Evolutionary conservation across 768 basidiomycete species (phyloP), one percentile per base, ranked within the genome.

Genomic region (Kwoniella botswanensis): DNA sequence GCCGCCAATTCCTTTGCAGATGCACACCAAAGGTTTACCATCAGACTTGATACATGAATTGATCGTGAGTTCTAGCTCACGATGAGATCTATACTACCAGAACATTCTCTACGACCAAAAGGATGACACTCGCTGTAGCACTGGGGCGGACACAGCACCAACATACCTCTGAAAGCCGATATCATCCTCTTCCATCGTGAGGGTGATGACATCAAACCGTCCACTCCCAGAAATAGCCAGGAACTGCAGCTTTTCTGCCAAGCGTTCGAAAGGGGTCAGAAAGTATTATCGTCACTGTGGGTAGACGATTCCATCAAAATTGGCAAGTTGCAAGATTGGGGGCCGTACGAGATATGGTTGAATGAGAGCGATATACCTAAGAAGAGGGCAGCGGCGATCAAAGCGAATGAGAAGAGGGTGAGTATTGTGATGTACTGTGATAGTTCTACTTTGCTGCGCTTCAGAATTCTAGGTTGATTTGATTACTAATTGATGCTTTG

Each of bases 181-280:
- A 44, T 61, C 35, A 42, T 61, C 43, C 42, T 61, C 11, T 43
- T 61, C 18, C 59, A 17, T 22, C 59, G 59, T n/a, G 17, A 22
- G 9, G 4, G 35, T 35, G 12, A 61, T 6, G 6, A 9, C 42
- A 10, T 2, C 21, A 43, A 7, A n/a, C 42, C 41, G 11, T 42
- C 18, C 35, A 43, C 42, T 42, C 59, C 59, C 6, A 42, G 17
- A 22, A 43, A 4, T n/a, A 24, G 18, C 12, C 7, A 42, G 17
- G 59, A 61, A 24, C 7, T 21, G 42, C 13, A n/a, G 42, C 15
- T 61, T 9, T 17, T 61, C 3, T 9, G 3, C 6, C 41, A 44
- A 43, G 59, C 59, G 6, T 61, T 61, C 22, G 26, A 26, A 26
- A 61, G 59, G 22, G 35, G 18, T 61, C 59, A 61, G 24, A 44